Conservation (phyloP, 169 alveolate genomes). For the Eimeria praecox region DNA sequence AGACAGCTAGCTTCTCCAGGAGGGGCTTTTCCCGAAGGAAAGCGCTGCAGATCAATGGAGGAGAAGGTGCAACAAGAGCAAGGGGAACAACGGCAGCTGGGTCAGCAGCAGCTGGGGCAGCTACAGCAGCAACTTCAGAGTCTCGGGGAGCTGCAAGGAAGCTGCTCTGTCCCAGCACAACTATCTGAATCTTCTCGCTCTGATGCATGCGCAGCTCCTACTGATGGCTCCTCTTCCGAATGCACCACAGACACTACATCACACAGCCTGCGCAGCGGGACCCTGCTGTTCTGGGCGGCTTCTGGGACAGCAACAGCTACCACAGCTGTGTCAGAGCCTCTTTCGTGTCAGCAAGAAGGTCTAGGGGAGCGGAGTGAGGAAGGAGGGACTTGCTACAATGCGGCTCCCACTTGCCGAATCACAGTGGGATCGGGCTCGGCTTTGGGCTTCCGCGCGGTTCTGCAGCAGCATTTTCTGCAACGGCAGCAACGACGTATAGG, state of each 20-base stretch:
- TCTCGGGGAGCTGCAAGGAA: neutral
- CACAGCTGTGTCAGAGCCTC: constrained; percentile 6
- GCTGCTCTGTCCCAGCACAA: neutral
- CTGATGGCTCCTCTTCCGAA: neutral
- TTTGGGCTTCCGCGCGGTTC: neutral
- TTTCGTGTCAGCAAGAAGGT: neutral
- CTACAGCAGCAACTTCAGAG: neutral
- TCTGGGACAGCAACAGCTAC: neutral
- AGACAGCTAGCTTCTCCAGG: constrained; percentile 20
- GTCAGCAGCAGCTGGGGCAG: constrained; percentile 5
- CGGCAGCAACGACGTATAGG: constrained; percentile 20
- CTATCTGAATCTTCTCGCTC: neutral
- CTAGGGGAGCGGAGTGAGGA: neutral
- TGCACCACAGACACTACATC: neutral
- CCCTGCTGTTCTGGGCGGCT: constrained; percentile 35
- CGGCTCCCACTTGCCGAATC: neutral
- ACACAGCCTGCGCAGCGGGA: neutral
- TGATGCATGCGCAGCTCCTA: neutral
- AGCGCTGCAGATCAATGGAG: constrained; percentile 1
- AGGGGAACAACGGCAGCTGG: neutral
- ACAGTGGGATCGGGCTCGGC: neutral
- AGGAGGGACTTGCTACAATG: neutral
- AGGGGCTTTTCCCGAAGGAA: neutral
- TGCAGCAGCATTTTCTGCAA: constrained; percentile 23
- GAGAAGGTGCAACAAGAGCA: neutral